Evolutionary conservation across 495 filamentous ascomycete genomes (phyloP), one percentile per base, ranked within the genome.

Genomic region (Talaromyces adpressus): DNA sequence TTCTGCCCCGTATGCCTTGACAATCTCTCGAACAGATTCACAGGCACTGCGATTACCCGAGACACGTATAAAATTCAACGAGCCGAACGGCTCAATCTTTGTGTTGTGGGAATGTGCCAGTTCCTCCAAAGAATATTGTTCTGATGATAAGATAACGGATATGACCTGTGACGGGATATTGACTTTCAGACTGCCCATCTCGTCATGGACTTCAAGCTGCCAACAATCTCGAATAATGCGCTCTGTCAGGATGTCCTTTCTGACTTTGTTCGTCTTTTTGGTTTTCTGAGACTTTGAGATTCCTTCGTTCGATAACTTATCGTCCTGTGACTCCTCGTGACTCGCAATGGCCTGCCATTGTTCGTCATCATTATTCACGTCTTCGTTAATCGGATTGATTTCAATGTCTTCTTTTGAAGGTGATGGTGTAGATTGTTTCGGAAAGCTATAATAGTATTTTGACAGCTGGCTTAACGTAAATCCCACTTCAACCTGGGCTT

Each of bases 181-280:
- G 16, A 82, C 70, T 29, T 81, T 79, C 29, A 81, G 23, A 61
- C 77, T 75, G 11, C 81, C 81, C 41, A 75, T 39, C 59, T 80
- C 76, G 27, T 70, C 67, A n/a, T 49, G 49, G 16, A 76, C 57
- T 7, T 66, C 73, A 30, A 83, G 60, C 23, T 78, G 62, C 81
- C 81, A 83, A 61, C 71, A 75, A 20, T 77, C 73, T 12, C 77
- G 71, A 56, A 81, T 67, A 32, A 83, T 76, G 20, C 53, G 71
- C 45, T 79, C 73, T 36, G 72, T 71, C 11, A 81, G 58, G 1
- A 69, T 47, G 0, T 73, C 16, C 56, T 82, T 82, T 8, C 66
- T 73, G 71, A 56, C 12, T 61, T 65, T 41, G 63, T 65, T 20
- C 67, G 32, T 16, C 8, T 27, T 41, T n/a, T 34, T 62, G 18